Evolutionary conservation across 495 filamentous ascomycete species (phyloP).

Genomic region (Penicillium chermesinum): DNA sequence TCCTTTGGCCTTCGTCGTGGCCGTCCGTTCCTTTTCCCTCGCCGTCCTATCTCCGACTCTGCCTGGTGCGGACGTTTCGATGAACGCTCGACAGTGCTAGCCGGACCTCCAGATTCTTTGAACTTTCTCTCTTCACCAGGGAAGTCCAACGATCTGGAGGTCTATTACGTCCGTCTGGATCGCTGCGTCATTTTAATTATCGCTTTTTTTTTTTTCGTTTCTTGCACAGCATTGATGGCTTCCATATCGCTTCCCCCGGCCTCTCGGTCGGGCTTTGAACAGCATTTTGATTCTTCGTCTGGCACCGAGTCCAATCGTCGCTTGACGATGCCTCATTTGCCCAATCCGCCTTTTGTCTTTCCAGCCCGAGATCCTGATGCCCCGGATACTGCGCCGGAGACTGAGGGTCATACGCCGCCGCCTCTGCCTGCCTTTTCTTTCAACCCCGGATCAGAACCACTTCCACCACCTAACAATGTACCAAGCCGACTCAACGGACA

Average conservation of each 20-base stretch:
- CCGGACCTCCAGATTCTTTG: constrained; percentile 40
- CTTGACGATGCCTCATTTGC: constrained; percentile 45
- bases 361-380: constrained; percentile 44
- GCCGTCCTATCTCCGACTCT: constrained; percentile 16
- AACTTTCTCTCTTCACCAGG: constrained; percentile 30
- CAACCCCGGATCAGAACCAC: constrained; percentile 46
- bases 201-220: constrained; percentile 5
- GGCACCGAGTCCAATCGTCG: constrained; percentile 22
- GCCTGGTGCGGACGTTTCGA: constrained; percentile 34
- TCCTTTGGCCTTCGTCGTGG: constrained; percentile 39
- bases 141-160: constrained; percentile 42
- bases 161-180: constrained; percentile 34
- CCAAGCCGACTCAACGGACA: constrained; percentile 47
- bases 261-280: constrained; percentile 28
- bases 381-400: constrained; percentile 7
- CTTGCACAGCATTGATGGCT: constrained; percentile 32
- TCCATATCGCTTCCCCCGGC: constrained; percentile 40
- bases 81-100: constrained; percentile 32
- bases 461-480: constrained; percentile 23
- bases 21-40: constrained; percentile 43
- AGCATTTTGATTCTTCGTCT: constrained; percentile 29
- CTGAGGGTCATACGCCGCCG: constrained; percentile 26
- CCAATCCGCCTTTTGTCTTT: constrained; percentile 71
- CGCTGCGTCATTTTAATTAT: constrained; percentile 18
- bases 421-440: constrained; percentile 61